A percentile compares a stretch with the other conserved stretches of the same genome.
phyloP scores from a whole-genome alignment of 176 grass and related monocot genomes.

The Elaeis guineensis region DNA sequence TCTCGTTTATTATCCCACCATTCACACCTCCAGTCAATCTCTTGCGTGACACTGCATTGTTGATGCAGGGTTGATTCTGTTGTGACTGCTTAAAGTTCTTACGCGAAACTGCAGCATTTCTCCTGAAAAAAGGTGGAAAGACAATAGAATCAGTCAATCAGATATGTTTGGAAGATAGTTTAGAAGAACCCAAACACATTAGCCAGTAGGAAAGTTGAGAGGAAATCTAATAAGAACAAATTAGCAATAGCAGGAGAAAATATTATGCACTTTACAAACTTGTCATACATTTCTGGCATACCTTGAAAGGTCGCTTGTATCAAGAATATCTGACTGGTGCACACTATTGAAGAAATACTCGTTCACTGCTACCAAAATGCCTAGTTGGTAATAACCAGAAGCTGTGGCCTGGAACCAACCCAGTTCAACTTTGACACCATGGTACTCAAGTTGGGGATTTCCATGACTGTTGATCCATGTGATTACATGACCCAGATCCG shows the following conservation, averaged over 20 bases:
- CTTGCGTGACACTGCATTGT: conserved; percentile 58
- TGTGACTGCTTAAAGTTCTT: conserved; percentile 35
- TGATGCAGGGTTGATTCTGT: conserved; percentile 43
- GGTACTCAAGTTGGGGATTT: conserved; percentile 69
- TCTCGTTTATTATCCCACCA: conserved; percentile 87
- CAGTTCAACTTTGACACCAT: conserved; percentile 75
- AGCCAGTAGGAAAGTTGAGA: no score
- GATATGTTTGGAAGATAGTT: neutral
- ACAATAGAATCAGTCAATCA: no score
- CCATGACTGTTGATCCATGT: conserved; percentile 72
- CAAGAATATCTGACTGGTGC: conserved; percentile 36
- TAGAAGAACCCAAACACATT: neutral
- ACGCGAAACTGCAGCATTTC: conserved; percentile 29
- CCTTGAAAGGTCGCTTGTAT: conserved; percentile 45
- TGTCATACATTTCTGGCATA: conserved; percentile 18
- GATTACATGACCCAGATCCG: conserved; percentile 49
- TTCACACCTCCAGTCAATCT: conserved; percentile 77
- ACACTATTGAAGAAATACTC: conserved; percentile 71
- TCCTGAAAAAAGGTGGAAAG: conserved; percentile 32
- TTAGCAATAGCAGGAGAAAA: no score
- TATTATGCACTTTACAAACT: no score
- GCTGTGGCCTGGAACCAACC: conserved; percentile 93
- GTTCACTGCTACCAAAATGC: conserved; percentile 69
- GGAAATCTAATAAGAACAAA: no score
- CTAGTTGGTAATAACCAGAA: conserved; percentile 94